These are phyloP conservation scores for Eimeria tenella DNA, from an alignment of 169 alveolate species.

Conservation along the genomic window DNA sequence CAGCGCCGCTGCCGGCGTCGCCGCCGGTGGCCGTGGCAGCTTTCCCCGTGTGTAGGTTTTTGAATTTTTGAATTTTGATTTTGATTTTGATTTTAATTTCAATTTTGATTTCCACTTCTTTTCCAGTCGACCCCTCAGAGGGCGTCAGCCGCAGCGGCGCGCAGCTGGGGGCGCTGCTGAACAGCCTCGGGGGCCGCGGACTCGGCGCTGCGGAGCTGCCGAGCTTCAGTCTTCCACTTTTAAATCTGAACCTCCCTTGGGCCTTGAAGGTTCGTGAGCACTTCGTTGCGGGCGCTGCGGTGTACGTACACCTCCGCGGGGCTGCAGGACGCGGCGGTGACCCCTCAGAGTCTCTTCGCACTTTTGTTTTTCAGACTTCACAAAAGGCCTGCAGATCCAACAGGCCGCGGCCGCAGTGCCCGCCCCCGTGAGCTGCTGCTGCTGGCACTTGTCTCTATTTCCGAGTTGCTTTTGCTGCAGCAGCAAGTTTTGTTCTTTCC, in stretches of 20 bases:
- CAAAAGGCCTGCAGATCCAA: neutral
- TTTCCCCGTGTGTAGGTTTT: neutral
- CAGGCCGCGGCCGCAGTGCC: neutral
- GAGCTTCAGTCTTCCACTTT: neutral
- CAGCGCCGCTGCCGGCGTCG: too few species aligned
- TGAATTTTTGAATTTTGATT: neutral
- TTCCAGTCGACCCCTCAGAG: neutral
- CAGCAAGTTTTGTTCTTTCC: neutral
- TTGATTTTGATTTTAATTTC: too few species aligned
- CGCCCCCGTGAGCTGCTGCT: too few species aligned
- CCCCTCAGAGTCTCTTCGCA: neutral
- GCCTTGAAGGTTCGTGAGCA: neutral
- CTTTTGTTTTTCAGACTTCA: neutral
- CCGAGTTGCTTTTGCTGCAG: too few species aligned
- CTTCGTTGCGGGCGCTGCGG: neutral
- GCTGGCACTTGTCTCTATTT: too few species aligned
- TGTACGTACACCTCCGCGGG: neutral
- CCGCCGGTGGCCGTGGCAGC: neutral
- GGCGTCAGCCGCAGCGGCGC: neutral
- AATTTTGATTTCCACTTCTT: too few species aligned
- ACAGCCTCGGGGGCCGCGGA: neutral
- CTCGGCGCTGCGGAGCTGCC: neutral
- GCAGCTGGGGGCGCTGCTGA: neutral
- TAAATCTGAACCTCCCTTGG: neutral
- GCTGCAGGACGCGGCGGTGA: constrained; percentile 2